Conservation (phyloP, 2,329 filamentous ascomycete genomes). For the Sarocladiaceae sp. region DNA sequence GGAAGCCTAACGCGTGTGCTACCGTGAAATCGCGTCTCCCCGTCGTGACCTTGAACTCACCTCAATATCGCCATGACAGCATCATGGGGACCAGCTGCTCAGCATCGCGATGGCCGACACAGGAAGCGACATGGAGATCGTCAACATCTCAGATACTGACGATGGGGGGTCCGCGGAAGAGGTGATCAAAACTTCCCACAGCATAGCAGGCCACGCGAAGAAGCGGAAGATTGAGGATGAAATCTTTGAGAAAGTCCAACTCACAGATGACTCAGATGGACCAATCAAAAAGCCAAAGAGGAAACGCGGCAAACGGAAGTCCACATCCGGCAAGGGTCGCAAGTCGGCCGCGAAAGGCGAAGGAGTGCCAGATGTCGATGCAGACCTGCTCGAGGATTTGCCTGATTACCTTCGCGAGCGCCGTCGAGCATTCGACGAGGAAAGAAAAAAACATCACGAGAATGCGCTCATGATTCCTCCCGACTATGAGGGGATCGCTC, state of each 20-base stretch:
- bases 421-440: constrained; percentile 61
- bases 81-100: too few species aligned
- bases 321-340: constrained; percentile 20
- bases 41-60: too few species aligned
- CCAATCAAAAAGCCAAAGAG: constrained; percentile 51
- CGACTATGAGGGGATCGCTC: constrained; percentile 65
- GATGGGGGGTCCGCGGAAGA: too few species aligned
- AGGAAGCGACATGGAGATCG: too few species aligned
- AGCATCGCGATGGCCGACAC: too few species aligned
- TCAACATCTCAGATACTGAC: too few species aligned
- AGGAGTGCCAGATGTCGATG: constrained; percentile 30
- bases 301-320: constrained; percentile 22
- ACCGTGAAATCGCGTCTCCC: too few species aligned
- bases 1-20: too few species aligned
- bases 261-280: constrained; percentile 54
- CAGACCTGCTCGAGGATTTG: constrained; percentile 47
- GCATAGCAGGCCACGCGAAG: not conserved
- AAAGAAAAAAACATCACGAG: constrained; percentile 52
- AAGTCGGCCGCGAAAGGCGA: constrained; percentile 19
- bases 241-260: constrained; percentile 39
- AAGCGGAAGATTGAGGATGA: constrained; percentile 33
- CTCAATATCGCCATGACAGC: too few species aligned
- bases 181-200: too few species aligned
- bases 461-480: constrained; percentile 72
- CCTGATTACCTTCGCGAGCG: constrained; percentile 69